A percentile compares a stretch with the other conserved stretches of the same genome.
Conservation (phyloP, 495 filamentous ascomycete genomes). For the Neurospora discreta region DNA sequence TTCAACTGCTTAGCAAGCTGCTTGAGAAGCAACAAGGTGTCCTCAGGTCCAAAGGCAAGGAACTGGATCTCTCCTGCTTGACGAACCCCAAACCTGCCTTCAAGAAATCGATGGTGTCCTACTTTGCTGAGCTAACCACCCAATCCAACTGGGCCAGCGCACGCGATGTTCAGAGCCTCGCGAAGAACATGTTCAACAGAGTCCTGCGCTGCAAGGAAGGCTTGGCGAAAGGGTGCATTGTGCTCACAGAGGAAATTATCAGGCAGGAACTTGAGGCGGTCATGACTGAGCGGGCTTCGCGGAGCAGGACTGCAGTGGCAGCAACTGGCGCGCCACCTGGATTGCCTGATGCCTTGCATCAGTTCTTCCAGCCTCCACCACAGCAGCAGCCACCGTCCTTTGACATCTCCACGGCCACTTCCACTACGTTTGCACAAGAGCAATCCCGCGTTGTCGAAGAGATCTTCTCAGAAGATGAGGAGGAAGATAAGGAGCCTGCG, state of each 20-base stretch:
- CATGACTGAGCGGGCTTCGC: conserved; percentile 32
- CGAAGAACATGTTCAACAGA: conserved; percentile 39
- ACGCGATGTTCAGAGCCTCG: conserved; percentile 49
- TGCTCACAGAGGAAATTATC: conserved; percentile 24
- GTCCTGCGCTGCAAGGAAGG: conserved; percentile 29
- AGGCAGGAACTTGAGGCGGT: conserved; percentile 29
- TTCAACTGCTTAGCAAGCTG: conserved; percentile 26
- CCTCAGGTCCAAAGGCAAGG: too few relatives aligned
- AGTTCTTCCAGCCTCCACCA: not conserved
- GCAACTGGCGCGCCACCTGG: not conserved
- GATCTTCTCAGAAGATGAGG: not conserved
- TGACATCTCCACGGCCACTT: not conserved
- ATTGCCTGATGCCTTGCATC: not conserved
- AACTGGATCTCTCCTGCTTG: too few relatives aligned
- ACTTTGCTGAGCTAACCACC: conserved; percentile 30
- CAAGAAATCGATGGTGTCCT: conserved; percentile 13
- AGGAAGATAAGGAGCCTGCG: not conserved
- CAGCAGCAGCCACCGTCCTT: not conserved
- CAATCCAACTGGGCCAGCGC: conserved; percentile 58
- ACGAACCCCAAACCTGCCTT: conserved; percentile 1
- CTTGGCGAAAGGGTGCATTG: conserved; percentile 2
- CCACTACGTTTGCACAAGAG: not conserved
- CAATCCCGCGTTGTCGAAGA: not conserved
- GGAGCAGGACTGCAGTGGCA: conserved; percentile 3
- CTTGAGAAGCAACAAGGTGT: not conserved